phyloP scores from a whole-genome alignment of 108 stramenopile genomes.

The Nitzschia sp. region DNA sequence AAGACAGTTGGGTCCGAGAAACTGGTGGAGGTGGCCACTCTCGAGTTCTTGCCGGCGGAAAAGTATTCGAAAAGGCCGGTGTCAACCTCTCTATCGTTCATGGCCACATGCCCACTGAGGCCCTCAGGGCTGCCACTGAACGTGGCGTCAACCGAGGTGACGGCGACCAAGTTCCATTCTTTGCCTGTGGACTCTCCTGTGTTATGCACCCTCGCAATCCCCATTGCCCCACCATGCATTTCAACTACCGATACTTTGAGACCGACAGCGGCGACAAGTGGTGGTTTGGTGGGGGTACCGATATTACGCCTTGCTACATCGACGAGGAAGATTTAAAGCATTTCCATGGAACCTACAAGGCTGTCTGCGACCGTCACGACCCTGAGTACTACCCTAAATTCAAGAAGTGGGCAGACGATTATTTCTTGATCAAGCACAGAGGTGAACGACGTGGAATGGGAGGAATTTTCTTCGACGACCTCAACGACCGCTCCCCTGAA shows the following conservation, averaged over 20 bases:
- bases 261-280: conserved; percentile 96
- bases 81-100: conserved; percentile 94
- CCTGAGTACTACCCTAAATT: conserved; percentile 89
- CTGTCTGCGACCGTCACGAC: conserved; percentile 93
- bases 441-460: conserved; percentile 93
- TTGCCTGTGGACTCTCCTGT: conserved; percentile 91
- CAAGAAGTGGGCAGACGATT: conserved; percentile 96
- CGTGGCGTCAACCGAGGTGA: conserved; percentile 91
- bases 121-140: conserved; percentile 90
- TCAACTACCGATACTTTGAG: conserved; percentile 98
- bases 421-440: conserved; percentile 92
- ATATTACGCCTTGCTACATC: conserved; percentile 95
- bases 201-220: conserved; percentile 99
- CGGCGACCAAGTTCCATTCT: conserved; percentile 91
- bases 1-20: conserved; percentile 88
- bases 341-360: conserved; percentile 96
- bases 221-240: conserved; percentile 94
- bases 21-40: conserved; percentile 95
- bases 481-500: conserved; percentile 89
- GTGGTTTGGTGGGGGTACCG: conserved; percentile 96
- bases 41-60: conserved; percentile 83
- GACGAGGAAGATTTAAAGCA: conserved; percentile 92
- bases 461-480: conserved; percentile 97
- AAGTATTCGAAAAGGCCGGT: conserved; percentile 97
- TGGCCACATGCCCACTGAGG: conserved; percentile 88